Evolutionary conservation across 1,139 yeast genomes (phyloP), one percentile per base, ranked within the genome.

Genomic region (Zygoascus sp.): DNA sequence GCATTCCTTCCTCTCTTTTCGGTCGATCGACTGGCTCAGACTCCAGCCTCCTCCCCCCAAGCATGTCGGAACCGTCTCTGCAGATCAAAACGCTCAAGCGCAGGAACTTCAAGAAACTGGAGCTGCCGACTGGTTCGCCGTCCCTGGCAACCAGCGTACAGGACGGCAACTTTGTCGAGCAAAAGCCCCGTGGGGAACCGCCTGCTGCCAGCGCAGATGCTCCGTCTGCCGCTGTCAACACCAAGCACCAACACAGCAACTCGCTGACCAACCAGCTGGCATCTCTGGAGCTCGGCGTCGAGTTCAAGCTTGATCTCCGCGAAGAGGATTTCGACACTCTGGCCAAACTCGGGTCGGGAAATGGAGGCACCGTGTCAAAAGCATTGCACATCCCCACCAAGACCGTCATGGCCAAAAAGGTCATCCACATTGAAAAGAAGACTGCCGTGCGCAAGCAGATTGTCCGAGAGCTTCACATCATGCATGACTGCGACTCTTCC

Each of bases 351-450:
- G 99, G 99, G 9, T 76, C 88, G 27, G 99, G 99, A 6, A 90
- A 88, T 63, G 88, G 96, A 11, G 99, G 99, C 2, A 81, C 89
- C 1, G 99, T 92, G 2, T 75, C 87, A 45, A 88, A 89, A 62
- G 94, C 89, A 11, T 68, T 88, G 47, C 98, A 92, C 65, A 75
- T 86, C 2, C 97, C 97, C 15, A 81, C 92, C 4, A 88, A 90
- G 53, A 81, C 80, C 48, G 78, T 84, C 36, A 87, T 94, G 89
- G 98, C 98, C 13, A 82, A 87, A 56, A 92, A 92, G 62, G 80
- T 81, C 45, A 88, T 94, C 39, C 90, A 85, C 53, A 79, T 92
- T 32, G 97, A 92, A 58, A 83, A 86, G 59, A 88, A 88, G 60
- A 81, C 80, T 46, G 76, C 81, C 28, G 82, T 88, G 13, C 89